Evolutionary conservation across 495 filamentous ascomycete species (phyloP).

Genomic region (Amphirosellinia nigrospora): DNA sequence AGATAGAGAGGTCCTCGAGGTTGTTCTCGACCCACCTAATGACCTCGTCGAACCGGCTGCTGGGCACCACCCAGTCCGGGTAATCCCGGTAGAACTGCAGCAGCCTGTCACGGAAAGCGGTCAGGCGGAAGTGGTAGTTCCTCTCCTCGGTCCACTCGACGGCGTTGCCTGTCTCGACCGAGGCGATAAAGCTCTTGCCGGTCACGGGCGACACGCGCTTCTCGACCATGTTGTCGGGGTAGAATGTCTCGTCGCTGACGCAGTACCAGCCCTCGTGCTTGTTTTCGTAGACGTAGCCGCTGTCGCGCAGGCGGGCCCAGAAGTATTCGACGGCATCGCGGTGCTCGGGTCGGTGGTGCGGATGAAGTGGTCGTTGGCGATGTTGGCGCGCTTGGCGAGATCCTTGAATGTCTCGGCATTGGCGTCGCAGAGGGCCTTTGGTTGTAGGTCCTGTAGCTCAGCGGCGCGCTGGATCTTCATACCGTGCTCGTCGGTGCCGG

Average conservation of each 20-base stretch:
- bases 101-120: conserved; percentile 74
- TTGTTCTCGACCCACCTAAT: conserved; percentile 70
- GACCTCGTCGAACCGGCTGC: conserved; percentile 69
- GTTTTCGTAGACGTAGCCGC: conserved; percentile 80
- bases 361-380: conserved; percentile 84
- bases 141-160: conserved; percentile 94
- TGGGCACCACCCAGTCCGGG: conserved; percentile 72
- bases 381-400: conserved; percentile 69
- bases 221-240: conserved; percentile 76
- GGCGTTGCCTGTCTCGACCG: conserved; percentile 84
- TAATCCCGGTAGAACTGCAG: conserved; percentile 79
- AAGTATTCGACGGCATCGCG: conserved; percentile 87
- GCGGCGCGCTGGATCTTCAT: conserved; percentile 97
- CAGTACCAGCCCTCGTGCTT: conserved; percentile 97
- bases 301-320: conserved; percentile 78
- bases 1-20: conserved; percentile 86
- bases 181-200: conserved; percentile 80
- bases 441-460: conserved; percentile 57
- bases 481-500: conserved; percentile 97
- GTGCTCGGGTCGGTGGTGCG: conserved; percentile 87
- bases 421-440: conserved; percentile 63
- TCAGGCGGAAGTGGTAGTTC: conserved; percentile 95
- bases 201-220: conserved; percentile 78
- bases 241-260: conserved; percentile 95
- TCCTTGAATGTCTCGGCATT: conserved; percentile 69